phyloP scores from a whole-genome alignment of 768 basidiomycete species.

The Mycena filopes region DNA sequence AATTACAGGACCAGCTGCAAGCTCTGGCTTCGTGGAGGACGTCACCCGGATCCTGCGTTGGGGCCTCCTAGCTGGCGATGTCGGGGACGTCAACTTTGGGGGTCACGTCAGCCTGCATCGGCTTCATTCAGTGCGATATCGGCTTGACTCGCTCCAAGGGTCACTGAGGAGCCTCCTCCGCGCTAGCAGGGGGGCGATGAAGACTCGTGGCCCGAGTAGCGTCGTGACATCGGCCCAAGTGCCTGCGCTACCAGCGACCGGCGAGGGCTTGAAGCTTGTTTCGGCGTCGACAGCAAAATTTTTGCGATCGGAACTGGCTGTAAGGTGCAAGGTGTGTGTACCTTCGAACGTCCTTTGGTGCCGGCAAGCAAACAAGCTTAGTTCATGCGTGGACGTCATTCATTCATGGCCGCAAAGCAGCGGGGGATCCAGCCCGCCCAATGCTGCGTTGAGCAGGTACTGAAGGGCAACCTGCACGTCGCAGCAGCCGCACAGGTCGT shows the following conservation, averaged over 20 bases:
- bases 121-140: too few species aligned
- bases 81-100: too few species aligned
- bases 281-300: background rate
- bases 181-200: too few species aligned
- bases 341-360: conserved; percentile 16
- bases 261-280: conserved; percentile 13
- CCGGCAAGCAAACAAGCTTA: conserved; percentile 18
- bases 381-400: conserved; percentile 16
- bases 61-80: too few species aligned
- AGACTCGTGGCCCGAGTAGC: too few species aligned
- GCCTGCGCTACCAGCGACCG: background rate
- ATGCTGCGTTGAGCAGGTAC: background rate
- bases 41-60: background rate
- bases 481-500: background rate
- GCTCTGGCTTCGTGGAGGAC: background rate
- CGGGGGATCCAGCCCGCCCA: background rate
- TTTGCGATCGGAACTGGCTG: conserved; percentile 5
- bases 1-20: background rate
- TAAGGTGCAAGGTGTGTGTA: too few species aligned
- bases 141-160: too few species aligned
- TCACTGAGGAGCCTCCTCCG: too few species aligned
- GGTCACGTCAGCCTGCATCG: too few species aligned
- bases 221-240: too few species aligned
- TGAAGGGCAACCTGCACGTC: background rate
- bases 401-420: background rate